Percentiles rank a stretch among this genome's conserved stretches.
phyloP scores from a whole-genome alignment of 805 yeast genomes.

The Monosporozyma solicola region DNA sequence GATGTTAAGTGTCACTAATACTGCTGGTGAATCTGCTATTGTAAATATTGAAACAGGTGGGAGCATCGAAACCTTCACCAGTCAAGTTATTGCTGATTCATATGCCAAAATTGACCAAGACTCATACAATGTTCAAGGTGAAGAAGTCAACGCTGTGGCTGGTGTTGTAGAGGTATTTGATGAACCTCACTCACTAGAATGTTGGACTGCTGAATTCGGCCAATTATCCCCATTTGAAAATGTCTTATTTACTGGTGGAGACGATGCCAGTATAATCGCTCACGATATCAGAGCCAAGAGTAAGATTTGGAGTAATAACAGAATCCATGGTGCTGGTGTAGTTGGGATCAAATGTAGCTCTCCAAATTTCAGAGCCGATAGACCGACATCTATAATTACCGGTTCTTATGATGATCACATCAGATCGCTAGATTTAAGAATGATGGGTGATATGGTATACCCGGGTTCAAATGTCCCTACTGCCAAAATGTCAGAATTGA shows the following conservation, averaged over 20 bases:
- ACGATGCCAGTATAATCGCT: slow-evolving; percentile 67
- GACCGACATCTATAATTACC: slow-evolving; percentile 39
- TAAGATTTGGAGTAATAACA: slow-evolving; percentile 28
- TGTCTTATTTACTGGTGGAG: slow-evolving; percentile 82
- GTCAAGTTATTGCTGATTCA: slow-evolving; percentile 2
- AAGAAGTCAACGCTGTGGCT: slow-evolving; percentile 1
- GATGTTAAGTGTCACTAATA: slow-evolving; percentile 47
- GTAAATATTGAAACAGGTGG: slow-evolving; percentile 11
- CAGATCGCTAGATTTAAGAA: slow-evolving; percentile 59
- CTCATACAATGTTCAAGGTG: slow-evolving; percentile 11
- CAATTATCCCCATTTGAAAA: slow-evolving; percentile 41
- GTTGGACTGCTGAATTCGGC: slow-evolving; percentile 82
- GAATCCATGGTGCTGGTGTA: slow-evolving; percentile 86
- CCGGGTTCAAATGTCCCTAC: slow-evolving; percentile 46
- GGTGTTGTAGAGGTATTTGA: not conserved
- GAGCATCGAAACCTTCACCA: not conserved
- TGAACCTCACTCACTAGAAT: slow-evolving; percentile 59
- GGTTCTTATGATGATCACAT: slow-evolving; percentile 88
- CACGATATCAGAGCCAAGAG: slow-evolving; percentile 49
- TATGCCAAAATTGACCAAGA: slow-evolving; percentile 7
- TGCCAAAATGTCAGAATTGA: slow-evolving; percentile 32
- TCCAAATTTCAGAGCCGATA: slow-evolving; percentile 14
- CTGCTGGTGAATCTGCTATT: slow-evolving; percentile 52
- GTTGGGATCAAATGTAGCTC: slow-evolving; percentile 57
- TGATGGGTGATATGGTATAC: slow-evolving; percentile 36